Evolutionary conservation across 2,329 filamentous ascomycete genomes (phyloP).

Genomic region (Rhynchosporium graminicola): DNA sequence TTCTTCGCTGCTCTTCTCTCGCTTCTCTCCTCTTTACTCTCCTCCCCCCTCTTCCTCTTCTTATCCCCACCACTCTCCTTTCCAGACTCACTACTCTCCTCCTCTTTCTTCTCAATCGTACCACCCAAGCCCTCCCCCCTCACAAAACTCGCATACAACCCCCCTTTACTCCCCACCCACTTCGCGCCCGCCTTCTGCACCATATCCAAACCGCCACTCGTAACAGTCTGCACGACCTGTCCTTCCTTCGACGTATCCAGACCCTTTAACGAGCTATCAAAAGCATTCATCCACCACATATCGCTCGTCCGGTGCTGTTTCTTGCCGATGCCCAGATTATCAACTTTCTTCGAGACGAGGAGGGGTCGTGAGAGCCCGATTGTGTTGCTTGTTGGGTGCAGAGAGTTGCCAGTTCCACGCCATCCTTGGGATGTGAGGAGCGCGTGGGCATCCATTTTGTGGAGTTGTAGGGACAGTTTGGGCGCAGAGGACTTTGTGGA

Average conservation of each 20-base stretch:
- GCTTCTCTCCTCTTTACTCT: constrained; percentile 43
- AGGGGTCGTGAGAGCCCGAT: constrained; percentile 82
- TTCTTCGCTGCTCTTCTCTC: constrained; percentile 44
- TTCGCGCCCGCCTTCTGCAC: constrained; percentile 56
- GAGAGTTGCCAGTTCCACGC: constrained; percentile 84
- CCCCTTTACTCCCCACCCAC: constrained; percentile 56
- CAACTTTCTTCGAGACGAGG: constrained; percentile 78
- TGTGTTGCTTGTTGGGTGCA: constrained; percentile 71
- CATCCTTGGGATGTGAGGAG: constrained; percentile 86
- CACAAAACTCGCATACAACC: constrained; percentile 81
- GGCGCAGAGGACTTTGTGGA: not conserved
- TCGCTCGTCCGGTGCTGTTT: constrained; percentile 68
- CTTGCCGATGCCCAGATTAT: constrained; percentile 79
- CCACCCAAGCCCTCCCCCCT: constrained; percentile 76
- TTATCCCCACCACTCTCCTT: constrained; percentile 23
- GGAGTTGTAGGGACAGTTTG: not conserved
- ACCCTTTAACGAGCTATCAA: constrained; percentile 84
- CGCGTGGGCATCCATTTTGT: constrained; percentile 78
- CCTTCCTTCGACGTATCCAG: constrained; percentile 65
- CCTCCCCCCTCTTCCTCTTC: constrained; percentile 40
- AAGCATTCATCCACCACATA: constrained; percentile 97
- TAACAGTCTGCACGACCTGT: constrained; percentile 56
- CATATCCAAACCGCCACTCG: constrained; percentile 55
- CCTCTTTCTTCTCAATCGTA: constrained; percentile 51
- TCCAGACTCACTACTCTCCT: constrained; percentile 23